Percentiles rank a stretch among this genome's conserved stretches.
Evolutionary conservation across 202 grass and related monocot genomes (phyloP).

Genomic region (Saccharum hybrid): DNA sequence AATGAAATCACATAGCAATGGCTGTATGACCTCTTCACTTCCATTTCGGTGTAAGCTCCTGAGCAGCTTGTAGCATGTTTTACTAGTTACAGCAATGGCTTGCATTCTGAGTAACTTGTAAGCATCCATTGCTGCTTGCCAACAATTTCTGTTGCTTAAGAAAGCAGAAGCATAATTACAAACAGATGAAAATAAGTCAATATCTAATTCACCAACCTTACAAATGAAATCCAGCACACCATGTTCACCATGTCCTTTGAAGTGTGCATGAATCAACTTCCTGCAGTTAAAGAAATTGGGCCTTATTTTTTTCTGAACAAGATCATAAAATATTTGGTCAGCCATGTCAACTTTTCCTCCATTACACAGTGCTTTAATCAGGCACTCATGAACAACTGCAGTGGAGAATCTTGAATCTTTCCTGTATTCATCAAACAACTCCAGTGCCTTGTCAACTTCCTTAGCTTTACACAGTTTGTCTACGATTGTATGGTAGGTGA

Average conservation of each 20-base stretch:
- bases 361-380: constrained; percentile 66
- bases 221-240: constrained; percentile 64
- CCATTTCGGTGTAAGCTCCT: constrained; percentile 67
- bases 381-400: constrained; percentile 51
- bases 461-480: constrained; percentile 65
- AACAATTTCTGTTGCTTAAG: constrained; percentile 69
- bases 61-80: constrained; percentile 62
- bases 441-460: constrained; percentile 59
- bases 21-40: constrained; percentile 50
- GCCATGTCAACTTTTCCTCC: constrained; percentile 59
- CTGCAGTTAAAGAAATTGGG: constrained; percentile 53
- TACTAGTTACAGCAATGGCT: constrained; percentile 56
- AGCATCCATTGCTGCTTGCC: constrained; percentile 59
- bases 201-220: constrained; percentile 58
- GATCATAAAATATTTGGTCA: constrained; percentile 61
- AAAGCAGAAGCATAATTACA: constrained; percentile 72
- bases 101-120: constrained; percentile 63
- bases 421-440: constrained; percentile 65
- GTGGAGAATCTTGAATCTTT: constrained; percentile 51
- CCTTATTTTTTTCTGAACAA: constrained; percentile 60
- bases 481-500: constrained; percentile 79
- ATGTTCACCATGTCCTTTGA: constrained; percentile 59
- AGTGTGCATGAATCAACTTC: constrained; percentile 66
- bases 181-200: constrained; percentile 56
- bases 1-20: constrained; percentile 66